Conservation (phyloP, 2,329 filamentous ascomycete species). For the Talaromyces funiculosus region DNA sequence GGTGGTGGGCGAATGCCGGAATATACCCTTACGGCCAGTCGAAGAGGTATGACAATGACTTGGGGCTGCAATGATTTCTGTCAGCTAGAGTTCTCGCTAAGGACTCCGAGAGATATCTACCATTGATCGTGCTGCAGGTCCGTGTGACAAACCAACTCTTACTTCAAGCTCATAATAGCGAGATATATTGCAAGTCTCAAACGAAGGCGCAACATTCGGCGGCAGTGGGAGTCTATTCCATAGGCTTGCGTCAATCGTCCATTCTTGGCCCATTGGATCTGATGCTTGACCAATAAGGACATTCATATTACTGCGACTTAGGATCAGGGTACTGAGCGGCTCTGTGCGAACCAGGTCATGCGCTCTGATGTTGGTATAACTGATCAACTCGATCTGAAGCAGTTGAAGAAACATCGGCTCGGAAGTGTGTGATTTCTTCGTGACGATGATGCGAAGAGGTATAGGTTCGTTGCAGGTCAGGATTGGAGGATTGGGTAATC, state of each 20-base stretch:
- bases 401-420: constrained; percentile 71
- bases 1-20: constrained; percentile 80
- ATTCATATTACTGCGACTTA: constrained; percentile 64
- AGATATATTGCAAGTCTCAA: constrained; percentile 80
- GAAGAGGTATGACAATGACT: constrained; percentile 69
- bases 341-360: constrained; percentile 69
- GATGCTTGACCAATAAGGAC: constrained; percentile 59
- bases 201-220: constrained; percentile 80
- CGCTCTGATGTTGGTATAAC: constrained; percentile 71
- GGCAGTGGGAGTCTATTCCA: constrained; percentile 72
- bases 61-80: constrained; percentile 53
- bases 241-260: constrained; percentile 61
- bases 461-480: constrained; percentile 83
- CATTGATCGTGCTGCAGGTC: constrained; percentile 50
- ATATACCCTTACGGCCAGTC: constrained; percentile 73
- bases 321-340: constrained; percentile 67
- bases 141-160: constrained; percentile 70
- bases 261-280: constrained; percentile 60
- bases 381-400: constrained; percentile 75
- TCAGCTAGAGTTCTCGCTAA: not conserved
- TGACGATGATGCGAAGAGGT: constrained; percentile 72
- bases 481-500: constrained; percentile 79
- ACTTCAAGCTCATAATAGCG: constrained; percentile 80
- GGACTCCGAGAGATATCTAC: constrained; percentile 30
- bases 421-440: constrained; percentile 63